Evolutionary conservation across 257 asterid genomes (phyloP).

Genomic region (Agastache rugosa): DNA sequence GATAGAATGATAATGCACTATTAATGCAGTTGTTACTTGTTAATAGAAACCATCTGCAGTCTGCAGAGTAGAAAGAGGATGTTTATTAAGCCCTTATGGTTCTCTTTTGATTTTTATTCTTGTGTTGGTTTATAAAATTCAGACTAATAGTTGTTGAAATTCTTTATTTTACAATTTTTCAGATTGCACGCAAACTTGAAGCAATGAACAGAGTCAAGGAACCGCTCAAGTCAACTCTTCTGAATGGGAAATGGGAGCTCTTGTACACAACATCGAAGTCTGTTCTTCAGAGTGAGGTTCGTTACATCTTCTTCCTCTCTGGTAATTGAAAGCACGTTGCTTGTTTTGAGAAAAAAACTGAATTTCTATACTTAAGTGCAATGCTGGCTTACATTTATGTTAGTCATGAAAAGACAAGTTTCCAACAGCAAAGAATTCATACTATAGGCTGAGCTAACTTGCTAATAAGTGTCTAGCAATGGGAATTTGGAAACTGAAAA

Average conservation of each 20-base stretch:
- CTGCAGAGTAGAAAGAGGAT: not conserved
- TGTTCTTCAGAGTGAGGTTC: conserved; percentile 56
- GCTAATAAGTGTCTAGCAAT: not conserved
- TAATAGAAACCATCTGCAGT: not conserved
- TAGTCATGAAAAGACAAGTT: not conserved
- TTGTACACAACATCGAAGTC: conserved; percentile 66
- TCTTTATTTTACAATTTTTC: not conserved
- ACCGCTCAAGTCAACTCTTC: conserved; percentile 58
- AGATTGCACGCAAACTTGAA: conserved; percentile 69
- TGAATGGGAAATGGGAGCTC: conserved; percentile 81
- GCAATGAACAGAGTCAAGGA: conserved; percentile 61
- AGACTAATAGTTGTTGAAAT: not conserved
- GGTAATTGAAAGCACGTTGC: not conserved
- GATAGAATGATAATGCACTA: not conserved
- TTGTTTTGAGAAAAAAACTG: not conserved
- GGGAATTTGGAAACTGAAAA: not conserved
- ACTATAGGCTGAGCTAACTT: not conserved
- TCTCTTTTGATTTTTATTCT: not conserved
- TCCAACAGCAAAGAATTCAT: not conserved
- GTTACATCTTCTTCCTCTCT: not conserved
- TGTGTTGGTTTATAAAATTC: not conserved
- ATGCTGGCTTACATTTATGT: not conserved
- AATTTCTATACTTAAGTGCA: not conserved
- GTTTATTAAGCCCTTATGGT: not conserved
- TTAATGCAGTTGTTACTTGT: not conserved